A percentile compares a stretch with the other conserved stretches of the same genome.
These are phyloP conservation scores for Populus ilicifolia DNA, from an alignment of 345 rosid genomes.

Conservation along the genomic window DNA sequence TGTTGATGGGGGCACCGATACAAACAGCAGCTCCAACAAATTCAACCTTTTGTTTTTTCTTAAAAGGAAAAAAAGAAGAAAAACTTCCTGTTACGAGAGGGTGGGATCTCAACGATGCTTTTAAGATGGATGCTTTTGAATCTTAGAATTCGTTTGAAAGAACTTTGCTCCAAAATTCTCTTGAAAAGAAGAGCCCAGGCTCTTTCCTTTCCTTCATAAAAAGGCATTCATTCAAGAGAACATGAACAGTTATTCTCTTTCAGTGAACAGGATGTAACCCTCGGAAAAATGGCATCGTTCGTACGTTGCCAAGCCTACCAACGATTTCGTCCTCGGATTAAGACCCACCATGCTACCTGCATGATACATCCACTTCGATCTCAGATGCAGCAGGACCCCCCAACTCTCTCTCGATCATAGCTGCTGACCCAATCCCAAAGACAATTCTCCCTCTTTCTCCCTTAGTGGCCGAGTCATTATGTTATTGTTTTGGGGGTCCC, in stretches of 20 bases:
- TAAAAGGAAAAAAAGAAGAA: too few species aligned
- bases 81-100: background rate
- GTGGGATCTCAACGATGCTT: slow-evolving; percentile 10
- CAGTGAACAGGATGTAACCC: slow-evolving; percentile 28
- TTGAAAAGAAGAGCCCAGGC: slow-evolving; percentile 36
- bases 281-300: slow-evolving; percentile 1
- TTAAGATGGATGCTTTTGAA: slow-evolving; percentile 9
- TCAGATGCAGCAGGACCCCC: slow-evolving; percentile 25
- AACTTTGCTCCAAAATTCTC: slow-evolving; percentile 17
- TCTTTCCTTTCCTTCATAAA: slow-evolving; percentile 14
- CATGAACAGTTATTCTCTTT: slow-evolving; percentile 21
- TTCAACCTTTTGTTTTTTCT: background rate
- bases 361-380: slow-evolving; percentile 33
- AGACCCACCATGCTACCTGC: slow-evolving; percentile 6
- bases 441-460: background rate
- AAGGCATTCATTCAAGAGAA: slow-evolving; percentile 17
- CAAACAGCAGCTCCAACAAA: background rate
- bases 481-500: background rate
- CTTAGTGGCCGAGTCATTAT: background rate
- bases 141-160: slow-evolving; percentile 13
- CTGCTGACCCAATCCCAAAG: background rate
- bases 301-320: slow-evolving; percentile 24
- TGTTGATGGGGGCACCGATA: background rate
- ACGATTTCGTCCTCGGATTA: slow-evolving; percentile 27
- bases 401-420: slow-evolving; percentile 4